Conservation (phyloP, 2,329 filamentous ascomycete genomes). For the Hortaea werneckii region DNA sequence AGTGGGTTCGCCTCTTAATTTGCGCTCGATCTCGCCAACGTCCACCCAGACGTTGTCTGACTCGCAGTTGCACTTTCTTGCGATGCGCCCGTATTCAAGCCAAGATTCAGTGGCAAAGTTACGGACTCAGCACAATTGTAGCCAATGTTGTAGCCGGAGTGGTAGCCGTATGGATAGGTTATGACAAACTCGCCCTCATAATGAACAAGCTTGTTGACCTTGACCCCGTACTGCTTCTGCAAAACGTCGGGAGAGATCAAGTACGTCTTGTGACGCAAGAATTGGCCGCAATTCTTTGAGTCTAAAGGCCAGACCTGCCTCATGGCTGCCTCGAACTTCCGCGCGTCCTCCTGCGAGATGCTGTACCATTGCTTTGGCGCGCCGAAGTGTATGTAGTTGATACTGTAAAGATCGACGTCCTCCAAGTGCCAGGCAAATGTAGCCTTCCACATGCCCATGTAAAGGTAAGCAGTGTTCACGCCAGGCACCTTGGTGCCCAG, state of each 20-base stretch:
- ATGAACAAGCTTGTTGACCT: constrained; percentile 89
- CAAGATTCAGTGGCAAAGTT: constrained; percentile 95
- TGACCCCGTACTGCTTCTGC: constrained; percentile 82
- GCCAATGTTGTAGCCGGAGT: constrained; percentile 93
- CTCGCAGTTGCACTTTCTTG: constrained; percentile 94
- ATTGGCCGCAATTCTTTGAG: constrained; percentile 90
- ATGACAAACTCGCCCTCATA: constrained; percentile 97
- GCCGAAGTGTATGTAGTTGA: constrained; percentile 98
- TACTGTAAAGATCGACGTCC: constrained; percentile 97
- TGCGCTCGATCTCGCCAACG: constrained; percentile 89
- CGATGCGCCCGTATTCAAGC: constrained; percentile 89
- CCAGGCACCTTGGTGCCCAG: constrained; percentile 91
- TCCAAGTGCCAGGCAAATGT: constrained; percentile 99
- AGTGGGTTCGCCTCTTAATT: constrained; percentile 71
- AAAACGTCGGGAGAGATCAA: constrained; percentile 86
- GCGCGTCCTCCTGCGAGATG: constrained; percentile 89
- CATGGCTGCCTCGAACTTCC: constrained; percentile 90
- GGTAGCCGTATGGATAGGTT: constrained; percentile 96
- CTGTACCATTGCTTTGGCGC: constrained; percentile 99
- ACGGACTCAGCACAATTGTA: constrained; percentile 99
- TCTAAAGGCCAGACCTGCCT: constrained; percentile 88
- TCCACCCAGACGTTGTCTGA: constrained; percentile 98
- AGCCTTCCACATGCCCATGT: constrained; percentile 98
- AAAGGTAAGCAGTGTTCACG: constrained; percentile 95
- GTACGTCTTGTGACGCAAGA: constrained; percentile 94